A percentile compares a stretch with the other conserved stretches of the same genome.
phyloP scores from a whole-genome alignment of 139 green algal genomes.

The Helicosporidium sp. region DNA sequence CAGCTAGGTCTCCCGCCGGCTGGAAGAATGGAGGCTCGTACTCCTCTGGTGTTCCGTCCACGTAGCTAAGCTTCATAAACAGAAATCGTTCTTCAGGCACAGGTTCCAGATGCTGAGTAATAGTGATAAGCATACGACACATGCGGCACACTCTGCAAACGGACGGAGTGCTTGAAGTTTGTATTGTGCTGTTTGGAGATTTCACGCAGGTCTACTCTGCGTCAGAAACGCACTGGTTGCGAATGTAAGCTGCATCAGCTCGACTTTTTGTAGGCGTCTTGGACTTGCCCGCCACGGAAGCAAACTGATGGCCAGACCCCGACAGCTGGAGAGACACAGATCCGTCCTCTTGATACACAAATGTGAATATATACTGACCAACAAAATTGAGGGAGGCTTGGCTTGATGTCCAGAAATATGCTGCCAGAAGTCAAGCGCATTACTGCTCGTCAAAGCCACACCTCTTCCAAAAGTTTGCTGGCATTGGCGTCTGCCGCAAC shows the following conservation, averaged over 20 bases:
- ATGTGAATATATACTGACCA: slow-evolving; percentile 54
- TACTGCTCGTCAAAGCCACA: not conserved
- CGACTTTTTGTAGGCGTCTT: too few species aligned
- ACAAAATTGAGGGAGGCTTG: not conserved
- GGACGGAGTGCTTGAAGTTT: too few species aligned
- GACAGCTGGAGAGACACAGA: too few species aligned
- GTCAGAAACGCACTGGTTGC: slow-evolving; percentile 5
- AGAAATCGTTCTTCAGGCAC: slow-evolving; percentile 37
- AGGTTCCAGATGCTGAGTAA: not conserved
- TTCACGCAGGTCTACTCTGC: not conserved
- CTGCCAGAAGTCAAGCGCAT: not conserved
- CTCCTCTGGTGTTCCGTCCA: slow-evolving; percentile 47
- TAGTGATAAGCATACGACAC: too few species aligned
- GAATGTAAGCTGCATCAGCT: too few species aligned
- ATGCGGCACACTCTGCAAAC: too few species aligned
- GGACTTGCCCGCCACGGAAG: too few species aligned
- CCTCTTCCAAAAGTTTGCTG: slow-evolving; percentile 48
- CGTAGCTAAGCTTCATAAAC: slow-evolving; percentile 62
- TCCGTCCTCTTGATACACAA: slow-evolving; percentile 32
- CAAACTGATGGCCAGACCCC: too few species aligned
- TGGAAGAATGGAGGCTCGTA: slow-evolving; percentile 63
- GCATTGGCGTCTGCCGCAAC: slow-evolving; percentile 39
- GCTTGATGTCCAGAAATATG: not conserved
- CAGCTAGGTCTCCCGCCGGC: slow-evolving; percentile 7
- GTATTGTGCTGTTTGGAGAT: not conserved